A percentile compares a stretch with the other conserved stretches of the same genome.
Conservation (phyloP, 2,329 filamentous ascomycete species). For the Fusarium mundagurra region DNA sequence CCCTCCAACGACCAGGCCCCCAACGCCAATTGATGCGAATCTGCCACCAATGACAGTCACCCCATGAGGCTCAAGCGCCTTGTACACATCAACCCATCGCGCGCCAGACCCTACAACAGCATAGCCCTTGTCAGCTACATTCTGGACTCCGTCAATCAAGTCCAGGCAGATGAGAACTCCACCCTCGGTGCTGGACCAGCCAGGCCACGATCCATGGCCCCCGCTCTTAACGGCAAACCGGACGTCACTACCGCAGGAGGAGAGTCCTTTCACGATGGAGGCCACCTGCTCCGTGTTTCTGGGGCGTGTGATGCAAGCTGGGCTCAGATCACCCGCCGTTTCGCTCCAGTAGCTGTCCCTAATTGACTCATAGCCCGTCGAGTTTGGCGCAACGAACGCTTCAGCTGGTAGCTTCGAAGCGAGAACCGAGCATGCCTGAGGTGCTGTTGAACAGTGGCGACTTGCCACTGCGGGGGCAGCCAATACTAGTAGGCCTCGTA, state of each 20-base stretch:
- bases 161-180: background rate
- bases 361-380: background rate
- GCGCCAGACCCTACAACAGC: background rate
- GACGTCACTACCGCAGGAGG: background rate
- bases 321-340: background rate
- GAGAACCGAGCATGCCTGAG: background rate
- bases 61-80: background rate
- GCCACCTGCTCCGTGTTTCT: fast-evolving
- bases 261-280: background rate
- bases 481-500: background rate
- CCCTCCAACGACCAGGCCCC: background rate
- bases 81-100: background rate
- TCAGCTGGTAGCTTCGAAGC: background rate
- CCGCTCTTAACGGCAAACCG: background rate
- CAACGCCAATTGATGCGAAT: background rate
- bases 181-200: background rate
- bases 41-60: background rate
- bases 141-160: background rate
- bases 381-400: background rate
- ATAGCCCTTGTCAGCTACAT: background rate
- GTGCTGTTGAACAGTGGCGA: background rate
- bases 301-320: background rate
- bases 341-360: background rate
- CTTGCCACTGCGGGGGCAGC: background rate
- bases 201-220: background rate